Percentiles rank a stretch among this genome's conserved stretches.
phyloP scores from a whole-genome alignment of 2,329 filamentous ascomycete genomes.

The Tolypocladium nubicola region DNA sequence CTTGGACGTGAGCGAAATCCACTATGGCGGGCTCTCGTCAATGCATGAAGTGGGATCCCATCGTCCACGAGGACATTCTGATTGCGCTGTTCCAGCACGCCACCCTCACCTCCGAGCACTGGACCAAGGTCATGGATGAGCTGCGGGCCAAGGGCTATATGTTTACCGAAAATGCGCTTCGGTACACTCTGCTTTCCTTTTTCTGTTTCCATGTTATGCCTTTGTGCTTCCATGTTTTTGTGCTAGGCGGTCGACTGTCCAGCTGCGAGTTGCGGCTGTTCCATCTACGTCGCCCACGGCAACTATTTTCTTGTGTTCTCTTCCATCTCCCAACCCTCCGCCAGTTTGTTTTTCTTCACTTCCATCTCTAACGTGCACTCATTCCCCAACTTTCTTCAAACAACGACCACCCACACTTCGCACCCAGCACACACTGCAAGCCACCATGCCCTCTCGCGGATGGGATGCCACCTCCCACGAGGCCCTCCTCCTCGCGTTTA shows the following conservation, averaged over 20 bases:
- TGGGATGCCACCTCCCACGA: constrained; percentile 28
- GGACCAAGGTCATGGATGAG: constrained; percentile 24
- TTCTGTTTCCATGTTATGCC: not conserved
- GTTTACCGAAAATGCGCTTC: constrained; percentile 28
- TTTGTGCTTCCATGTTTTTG: not conserved
- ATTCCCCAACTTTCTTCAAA: not conserved
- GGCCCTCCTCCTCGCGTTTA: constrained; percentile 25
- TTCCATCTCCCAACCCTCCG: not conserved
- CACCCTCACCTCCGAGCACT: constrained; percentile 20
- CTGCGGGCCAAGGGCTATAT: constrained; percentile 26
- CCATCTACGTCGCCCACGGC: not conserved
- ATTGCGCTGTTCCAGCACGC: constrained; percentile 26
- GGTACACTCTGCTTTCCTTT: constrained; percentile 16
- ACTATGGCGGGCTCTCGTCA: constrained; percentile 17
- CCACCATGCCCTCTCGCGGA: constrained; percentile 14
- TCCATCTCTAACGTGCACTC: not conserved
- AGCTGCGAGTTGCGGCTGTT: not conserved
- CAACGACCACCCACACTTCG: not conserved
- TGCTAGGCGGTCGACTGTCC: not conserved
- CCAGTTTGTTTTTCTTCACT: not conserved
- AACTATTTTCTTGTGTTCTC: not conserved
- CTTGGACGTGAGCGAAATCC: not conserved
- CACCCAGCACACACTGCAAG: not conserved
- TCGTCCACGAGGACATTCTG: constrained; percentile 33
- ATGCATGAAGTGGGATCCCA: constrained; percentile 28